phyloP scores from a whole-genome alignment of 2,329 filamentous ascomycete species.

The Pseudopithomyces maydicus region DNA sequence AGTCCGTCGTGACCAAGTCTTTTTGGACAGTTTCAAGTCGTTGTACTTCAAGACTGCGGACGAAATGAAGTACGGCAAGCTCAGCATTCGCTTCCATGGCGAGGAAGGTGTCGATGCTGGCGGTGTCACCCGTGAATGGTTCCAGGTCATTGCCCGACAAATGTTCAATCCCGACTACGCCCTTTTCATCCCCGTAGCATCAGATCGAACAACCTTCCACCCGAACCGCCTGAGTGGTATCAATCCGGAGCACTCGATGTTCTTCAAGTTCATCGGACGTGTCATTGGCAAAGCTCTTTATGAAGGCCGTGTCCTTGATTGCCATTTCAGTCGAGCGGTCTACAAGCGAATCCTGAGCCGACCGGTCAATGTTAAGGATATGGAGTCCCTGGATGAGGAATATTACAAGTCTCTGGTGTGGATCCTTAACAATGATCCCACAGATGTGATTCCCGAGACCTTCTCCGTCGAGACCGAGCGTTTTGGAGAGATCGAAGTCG shows the following conservation, averaged over 20 bases:
- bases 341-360: conserved; percentile 98
- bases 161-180: conserved; percentile 99
- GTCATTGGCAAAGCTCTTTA: conserved; percentile 98
- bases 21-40: conserved; percentile 98
- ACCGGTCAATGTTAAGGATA: conserved; percentile 95
- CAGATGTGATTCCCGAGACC: conserved; percentile 94
- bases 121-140: conserved; percentile 98
- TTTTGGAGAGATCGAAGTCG: conserved; percentile 85
- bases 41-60: conserved; percentile 95
- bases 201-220: conserved; percentile 97
- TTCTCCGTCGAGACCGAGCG: conserved; percentile 94
- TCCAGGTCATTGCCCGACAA: conserved; percentile 93
- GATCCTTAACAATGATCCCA: conserved; percentile 99
- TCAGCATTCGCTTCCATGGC: conserved; percentile 95
- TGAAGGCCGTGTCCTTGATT: conserved; percentile 93
- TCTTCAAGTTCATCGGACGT: conserved; percentile 99
- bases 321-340: conserved; percentile 97
- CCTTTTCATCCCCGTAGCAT: conserved; percentile 93
- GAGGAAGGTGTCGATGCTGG: conserved; percentile 98
- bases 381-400: conserved; percentile 97
- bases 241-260: conserved; percentile 94
- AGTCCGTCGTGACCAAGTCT: conserved; percentile 92
- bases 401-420: conserved; percentile 99
- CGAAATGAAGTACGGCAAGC: conserved; percentile 98
- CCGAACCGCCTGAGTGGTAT: conserved; percentile 92